Evolutionary conservation across 345 rosid genomes (phyloP), one percentile per base, ranked within the genome.

Genomic region (Syzygium grande): DNA sequence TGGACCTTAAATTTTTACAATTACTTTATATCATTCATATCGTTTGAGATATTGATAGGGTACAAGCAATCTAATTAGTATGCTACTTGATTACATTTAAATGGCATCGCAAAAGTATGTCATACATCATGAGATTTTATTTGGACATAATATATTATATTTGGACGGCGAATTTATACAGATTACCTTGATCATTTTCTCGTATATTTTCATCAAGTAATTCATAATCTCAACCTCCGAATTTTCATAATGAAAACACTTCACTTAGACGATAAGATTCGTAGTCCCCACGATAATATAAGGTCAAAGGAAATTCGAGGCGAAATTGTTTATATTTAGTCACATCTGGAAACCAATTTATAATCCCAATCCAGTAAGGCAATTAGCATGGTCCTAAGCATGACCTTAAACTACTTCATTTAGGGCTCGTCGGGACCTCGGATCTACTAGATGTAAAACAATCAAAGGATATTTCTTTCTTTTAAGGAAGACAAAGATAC

Each of bases 231-330:
- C 19, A 7, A 34, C 7, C 21, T 63, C 5, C 41, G 43, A 58
- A 63, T 63, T 63, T 63, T 1, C 2, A 63, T 7, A 34, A 63
- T 14, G 38, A 29, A 16, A 29, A 15, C 38, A 29, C 5, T 29
- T 0, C 9, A 65, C 5, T 65, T 65, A 30, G 22, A 29, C 16
- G 1, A 65, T 9, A 30, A 19, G 16, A 65, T 65, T 65, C 22
- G 16, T 16, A 65, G 1, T 17, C 1, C 5, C 1, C 0, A 0
- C 8, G 11, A 15, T 16, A 15, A 65, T 30, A 0, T 30, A 19
- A 30, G 41, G 9, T 65, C 4, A 65, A 30, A 65, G 12, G 30
- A 65, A 29, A 65, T 30, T 29, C 11, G 0, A 8, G 21, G 2
- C 78, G 5, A 1, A 30, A 4, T 65, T 30, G 41, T 65, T 65